Evolutionary conservation across 2,329 filamentous ascomycete species (phyloP), one percentile per base, ranked within the genome.

Genomic region (Neofusicoccum umdonicola): DNA sequence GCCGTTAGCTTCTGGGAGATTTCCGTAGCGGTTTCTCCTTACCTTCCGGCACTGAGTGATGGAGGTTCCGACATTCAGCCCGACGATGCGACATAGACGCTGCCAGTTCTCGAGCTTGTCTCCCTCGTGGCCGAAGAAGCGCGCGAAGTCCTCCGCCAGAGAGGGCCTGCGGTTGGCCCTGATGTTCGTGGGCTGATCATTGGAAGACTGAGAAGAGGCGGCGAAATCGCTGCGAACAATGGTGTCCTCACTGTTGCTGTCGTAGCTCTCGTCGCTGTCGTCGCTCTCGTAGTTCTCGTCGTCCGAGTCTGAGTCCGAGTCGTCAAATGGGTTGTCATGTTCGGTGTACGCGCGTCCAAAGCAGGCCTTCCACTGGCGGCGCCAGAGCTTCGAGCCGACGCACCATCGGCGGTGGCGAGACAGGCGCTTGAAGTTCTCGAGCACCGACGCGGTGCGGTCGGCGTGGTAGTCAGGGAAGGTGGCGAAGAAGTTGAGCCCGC

Each of bases 1-100:
- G 22, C 22, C 3, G 22, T 22, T 22, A 22, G 22, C 22, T 22
- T 3, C 22, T 22, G 22, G 22, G 22, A 22, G 22, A 22, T 22
- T 2, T 2, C 22, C 22, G 22, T 22, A 22, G 22, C 22, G 22
- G 22, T 22, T 22, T 22, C 4, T 12, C 51, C 58, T 22, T 65
- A 71, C 72, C 69, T 71, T 73, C 63, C 67, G 71, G 58, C 71
- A 74, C 56, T 73, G 61, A 2, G 65, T 72, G 47, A 75, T 67
- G 0, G 72, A 71, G 0, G 19, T 41, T 1, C 68, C 65, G 3
- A 67, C 57, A 6, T 66, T 60, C 12, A 74, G 66, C 27, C 67
- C 68, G 19, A 72, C 65, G 17, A 74, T 69, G 3, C 58, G 42
- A 54, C 74, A 76, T 3, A 75, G 63, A 13, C 70, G 64, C 54